Evolutionary conservation across 2,329 filamentous ascomycete species (phyloP).

Genomic region (Aspergillus novoparasiticus): DNA sequence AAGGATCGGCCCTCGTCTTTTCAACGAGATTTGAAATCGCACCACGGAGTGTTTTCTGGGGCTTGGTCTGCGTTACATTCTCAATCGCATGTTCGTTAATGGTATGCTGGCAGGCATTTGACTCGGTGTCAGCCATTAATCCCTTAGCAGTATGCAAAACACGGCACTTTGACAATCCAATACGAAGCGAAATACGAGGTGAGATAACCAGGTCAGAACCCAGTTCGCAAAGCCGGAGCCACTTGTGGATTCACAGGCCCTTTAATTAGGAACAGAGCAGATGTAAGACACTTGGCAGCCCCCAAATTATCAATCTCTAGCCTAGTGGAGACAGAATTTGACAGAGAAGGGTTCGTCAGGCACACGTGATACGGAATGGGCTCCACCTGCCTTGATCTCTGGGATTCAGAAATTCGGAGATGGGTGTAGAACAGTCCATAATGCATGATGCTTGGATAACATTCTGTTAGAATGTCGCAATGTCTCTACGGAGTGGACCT

Average conservation of each 20-base stretch:
- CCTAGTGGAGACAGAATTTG: conserved; percentile 1
- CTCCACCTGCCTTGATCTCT: background rate
- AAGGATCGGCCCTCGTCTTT: background rate
- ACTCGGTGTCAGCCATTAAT: background rate
- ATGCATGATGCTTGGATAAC: background rate
- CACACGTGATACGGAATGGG: background rate
- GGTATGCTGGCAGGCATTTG: background rate
- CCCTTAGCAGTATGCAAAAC: background rate
- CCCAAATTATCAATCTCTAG: background rate
- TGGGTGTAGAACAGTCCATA: background rate
- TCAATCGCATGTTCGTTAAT: background rate
- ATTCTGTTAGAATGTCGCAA: too few relatives aligned
- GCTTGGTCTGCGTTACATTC: background rate
- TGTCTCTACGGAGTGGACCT: too few relatives aligned
- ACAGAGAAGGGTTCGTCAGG: background rate
- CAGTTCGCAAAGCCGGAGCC: too few relatives aligned
- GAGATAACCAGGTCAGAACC: background rate
- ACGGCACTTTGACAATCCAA: background rate
- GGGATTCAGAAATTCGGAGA: background rate
- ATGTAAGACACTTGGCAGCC: background rate
- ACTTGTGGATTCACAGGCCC: background rate
- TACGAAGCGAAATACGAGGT: background rate
- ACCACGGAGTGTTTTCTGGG: too few relatives aligned
- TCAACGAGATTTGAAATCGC: background rate
- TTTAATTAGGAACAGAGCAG: background rate